Percentiles rank a stretch among this genome's conserved stretches.
Conservation (phyloP, 768 basidiomycete species). For the Psilocybe azurescens region DNA sequence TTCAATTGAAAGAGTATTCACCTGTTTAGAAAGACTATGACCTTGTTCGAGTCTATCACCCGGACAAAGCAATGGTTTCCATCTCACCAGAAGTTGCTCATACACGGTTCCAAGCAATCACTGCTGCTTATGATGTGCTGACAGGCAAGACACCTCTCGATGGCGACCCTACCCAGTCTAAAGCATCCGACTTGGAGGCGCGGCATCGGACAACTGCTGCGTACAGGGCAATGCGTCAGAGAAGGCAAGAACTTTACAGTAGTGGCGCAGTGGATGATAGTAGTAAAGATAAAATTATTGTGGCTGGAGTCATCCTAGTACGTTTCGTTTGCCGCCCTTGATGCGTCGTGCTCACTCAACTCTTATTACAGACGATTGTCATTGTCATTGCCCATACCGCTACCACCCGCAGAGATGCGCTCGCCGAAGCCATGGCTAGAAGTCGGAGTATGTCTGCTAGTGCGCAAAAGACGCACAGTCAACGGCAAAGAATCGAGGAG, state of each 20-base stretch:
- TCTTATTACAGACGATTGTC: constrained; percentile 23
- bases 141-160: constrained; percentile 47
- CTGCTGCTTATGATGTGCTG: constrained; percentile 69
- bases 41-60: constrained; percentile 81
- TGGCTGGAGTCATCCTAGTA: constrained; percentile 61
- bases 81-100: constrained; percentile 57
- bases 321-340: constrained; percentile 16
- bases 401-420: constrained; percentile 29
- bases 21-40: constrained; percentile 64
- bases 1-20: not conserved
- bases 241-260: constrained; percentile 51
- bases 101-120: constrained; percentile 71
- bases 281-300: constrained; percentile 68
- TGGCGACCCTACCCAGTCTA: constrained; percentile 17
- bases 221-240: constrained; percentile 49
- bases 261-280: constrained; percentile 60
- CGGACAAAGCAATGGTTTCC: constrained; percentile 57
- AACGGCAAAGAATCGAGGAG: not conserved
- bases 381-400: constrained; percentile 30
- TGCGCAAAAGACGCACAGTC: not conserved
- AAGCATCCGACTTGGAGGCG: constrained; percentile 22
- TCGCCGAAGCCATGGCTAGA: constrained; percentile 25
- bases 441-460: constrained; percentile 10
- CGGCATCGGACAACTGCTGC: constrained; percentile 41
- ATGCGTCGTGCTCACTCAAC: constrained; percentile 7